Base-by-base conservation (phyloP, 2,329 filamentous ascomycete species). In the Aureobasidium sp. region DNA sequence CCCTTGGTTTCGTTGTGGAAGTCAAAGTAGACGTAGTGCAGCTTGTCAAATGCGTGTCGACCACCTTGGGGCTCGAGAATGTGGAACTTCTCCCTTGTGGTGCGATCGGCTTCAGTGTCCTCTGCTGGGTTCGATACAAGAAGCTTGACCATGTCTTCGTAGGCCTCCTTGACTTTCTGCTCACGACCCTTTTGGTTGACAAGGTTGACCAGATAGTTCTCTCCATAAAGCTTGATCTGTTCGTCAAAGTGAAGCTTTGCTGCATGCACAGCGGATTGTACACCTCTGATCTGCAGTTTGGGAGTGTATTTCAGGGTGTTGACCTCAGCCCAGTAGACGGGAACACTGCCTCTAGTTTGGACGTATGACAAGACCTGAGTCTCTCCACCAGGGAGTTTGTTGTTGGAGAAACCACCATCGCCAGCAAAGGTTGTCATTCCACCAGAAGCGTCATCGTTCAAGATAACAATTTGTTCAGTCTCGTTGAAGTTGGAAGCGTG, bases 401-500 rank as follows among this genome's bases (percentile, higher is more conserved):
- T 87, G 70, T 89, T 91, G 68, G 89, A 84, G 78, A 89, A 88
- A 21, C 88, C 85, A 61, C 83, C 80, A 67, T 87, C 88, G 57
- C 89, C 88, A 53, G 87, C 87, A 73, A 89, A 96, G 7, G 91
- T 92, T 42, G 89, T 86, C 45, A 94, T 76, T 0, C 88, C 87
- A 61, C 84, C 84, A 3, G 81, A 81, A 50, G 83, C 81, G 60
- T 78, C 82, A 74, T 97, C 94, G 68, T 97, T 97, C 66, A 97
- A 75, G 38, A 99, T 84, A 63, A 96, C 81, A 35, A 94, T 80
- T 72, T 99, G 94, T 72, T 99, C 94, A 0, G 94, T 97, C 79
- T 99, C 94, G 71, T 99, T 99, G 81, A 93, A 99, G 73, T 99
- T 99, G 65, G 94, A 90, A n/a, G 94, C 94, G 72, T 97, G 85